Base-by-base conservation (phyloP, 495 filamentous ascomycete genomes). In the Trichoderma erinaceum region DNA sequence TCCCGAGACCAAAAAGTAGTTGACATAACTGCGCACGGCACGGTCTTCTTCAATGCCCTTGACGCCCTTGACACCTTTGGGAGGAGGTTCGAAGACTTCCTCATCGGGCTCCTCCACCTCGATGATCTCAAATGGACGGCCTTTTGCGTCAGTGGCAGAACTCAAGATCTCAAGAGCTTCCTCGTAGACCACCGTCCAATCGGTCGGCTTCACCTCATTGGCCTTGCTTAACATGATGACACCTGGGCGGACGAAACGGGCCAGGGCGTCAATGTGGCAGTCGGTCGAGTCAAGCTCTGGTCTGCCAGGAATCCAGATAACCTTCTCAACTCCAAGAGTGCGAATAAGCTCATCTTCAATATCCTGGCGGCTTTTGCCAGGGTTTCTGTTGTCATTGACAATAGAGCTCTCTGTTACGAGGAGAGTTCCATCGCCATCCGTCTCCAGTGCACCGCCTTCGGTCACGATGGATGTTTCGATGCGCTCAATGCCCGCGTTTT, bases 221-320 rank as follows among this genome's bases (percentile, higher is more conserved):
- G 56, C 56, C 25, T 61, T 61, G 56, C 56, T 61, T 1, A 61
- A 6, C 3, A 32, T 0, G 3, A 61, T 15, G 0, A 61, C 25
- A 16, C 56, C 56, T 29, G 56, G 56, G 0, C 56, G 56, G 16
- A 35, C 56, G n/a, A 61, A 61, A 3, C 56, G 56, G 11, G 16
- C 56, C 25, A 61, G 11, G 56, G 56, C 56, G 27, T 61, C 56
- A 16, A 61, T 61, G 25, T 61, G 56, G 56, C 56, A 61, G 25
- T 61, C 56, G 2, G 56, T 61, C 25, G 56, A 61, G 56, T 61
- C 56, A 6, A 61, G 10, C 0, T 25, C 56, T 11, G 10, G 10
- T 10, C 56, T 61, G 12, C 56, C 56, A 3, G 56, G 56, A 32
- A 61, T 61, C 56, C 56, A 61, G 56, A 61, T 61, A 11, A 61